Evolutionary conservation across 352 stramenopile genomes (phyloP).

Genomic region (Globisporangium okanoganense): DNA sequence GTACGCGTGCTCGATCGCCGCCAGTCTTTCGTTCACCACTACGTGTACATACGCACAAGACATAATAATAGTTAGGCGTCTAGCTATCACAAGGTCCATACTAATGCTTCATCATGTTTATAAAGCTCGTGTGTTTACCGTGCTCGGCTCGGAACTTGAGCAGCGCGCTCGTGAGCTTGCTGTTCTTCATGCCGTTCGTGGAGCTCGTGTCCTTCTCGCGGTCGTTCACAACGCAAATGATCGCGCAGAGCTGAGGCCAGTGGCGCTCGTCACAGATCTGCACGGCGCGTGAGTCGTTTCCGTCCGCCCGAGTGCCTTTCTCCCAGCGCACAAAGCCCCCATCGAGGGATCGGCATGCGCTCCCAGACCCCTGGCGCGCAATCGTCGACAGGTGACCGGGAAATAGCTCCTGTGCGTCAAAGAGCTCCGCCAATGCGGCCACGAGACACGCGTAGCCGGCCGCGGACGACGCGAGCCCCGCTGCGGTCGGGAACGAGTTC

Average conservation of each 20-base stretch:
- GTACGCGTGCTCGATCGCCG: slow-evolving; percentile 90
- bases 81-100: too few species aligned
- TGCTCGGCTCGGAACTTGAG: slow-evolving; percentile 81
- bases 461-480: slow-evolving; percentile 96
- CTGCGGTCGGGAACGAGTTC: slow-evolving; percentile 98
- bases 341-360: slow-evolving; percentile 93
- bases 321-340: slow-evolving; percentile 98
- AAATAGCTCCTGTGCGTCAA: slow-evolving; percentile 85
- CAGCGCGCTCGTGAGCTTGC: slow-evolving; percentile 91
- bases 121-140: slow-evolving; percentile 15
- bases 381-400: slow-evolving; percentile 90
- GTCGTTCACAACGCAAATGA: slow-evolving; percentile 97
- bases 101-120: too few species aligned
- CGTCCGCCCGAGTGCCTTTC: slow-evolving; percentile 88
- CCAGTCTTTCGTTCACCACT: slow-evolving; percentile 86
- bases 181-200: slow-evolving; percentile 95
- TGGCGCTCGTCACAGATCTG: slow-evolving; percentile 85
- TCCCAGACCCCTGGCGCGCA: slow-evolving; percentile 94
- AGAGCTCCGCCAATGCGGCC: slow-evolving; percentile 87
- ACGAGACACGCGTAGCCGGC: slow-evolving; percentile 96
- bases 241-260: slow-evolving; percentile 92
- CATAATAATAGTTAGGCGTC: too few species aligned
- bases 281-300: slow-evolving; percentile 59
- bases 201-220: slow-evolving; percentile 96
- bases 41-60: neutral